Evolutionary conservation across 495 filamentous ascomycete genomes (phyloP), one percentile per base, ranked within the genome.

Genomic region (Penicillium silybi): DNA sequence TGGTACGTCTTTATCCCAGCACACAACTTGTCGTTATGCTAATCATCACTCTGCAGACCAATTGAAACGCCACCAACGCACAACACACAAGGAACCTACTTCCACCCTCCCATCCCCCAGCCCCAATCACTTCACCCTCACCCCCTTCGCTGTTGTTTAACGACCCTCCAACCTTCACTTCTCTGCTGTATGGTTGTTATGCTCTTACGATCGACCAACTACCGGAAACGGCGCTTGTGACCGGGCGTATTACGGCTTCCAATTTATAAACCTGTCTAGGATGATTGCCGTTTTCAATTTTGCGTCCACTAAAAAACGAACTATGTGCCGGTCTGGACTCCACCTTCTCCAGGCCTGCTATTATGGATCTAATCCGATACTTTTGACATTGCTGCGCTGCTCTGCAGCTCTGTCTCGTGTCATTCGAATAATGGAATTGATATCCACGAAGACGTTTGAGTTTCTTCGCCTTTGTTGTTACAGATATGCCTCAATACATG

Each of bases 31-130:
- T 13, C 13, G 9, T 13, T 4, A 10, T 45, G 19, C 54, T 57
- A 8, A 57, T 49, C 20, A 17, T 27, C 17, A 13, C 8, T 7
- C 6, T 51, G 37, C 16, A 77, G 74, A 77, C 25, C 74, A 77
- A 69, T 51, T 77, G 4, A 77, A 77, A 55, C 74, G 74, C 26
- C 74, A 77, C 46, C 61, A 71, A 38, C 64, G 63, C 40, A 70
- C 71, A 18, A 77, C 72, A 0, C 74, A 77, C 46, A 75, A 74
- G 23, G 70, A 71, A 15, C 16, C 49, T 5, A 41, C 41, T 22
- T 49, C 56, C 7, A 52, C 52, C 0, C 50, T 61, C 16, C 57
- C 62, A 22, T 74, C 66, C 6, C 66, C 66, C 8, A 48, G 59
- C 29, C 46, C 56, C 2, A 64, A 69, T 18, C 56, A 61, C 41